These are phyloP conservation scores for Neofusicoccum parvum DNA, from an alignment of 2,329 filamentous ascomycete species.

Conservation along the genomic window DNA sequence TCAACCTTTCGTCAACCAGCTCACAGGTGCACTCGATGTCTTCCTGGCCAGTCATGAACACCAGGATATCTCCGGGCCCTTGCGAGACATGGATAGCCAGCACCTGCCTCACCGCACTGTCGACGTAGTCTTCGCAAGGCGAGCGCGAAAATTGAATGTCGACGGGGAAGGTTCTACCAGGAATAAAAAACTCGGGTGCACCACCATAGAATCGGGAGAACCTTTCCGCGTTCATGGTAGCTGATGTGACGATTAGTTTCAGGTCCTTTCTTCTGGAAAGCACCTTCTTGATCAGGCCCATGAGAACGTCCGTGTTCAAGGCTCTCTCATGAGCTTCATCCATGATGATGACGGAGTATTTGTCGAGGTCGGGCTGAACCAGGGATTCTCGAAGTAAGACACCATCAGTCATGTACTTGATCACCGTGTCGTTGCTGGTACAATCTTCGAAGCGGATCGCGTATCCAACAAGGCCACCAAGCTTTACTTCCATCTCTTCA, in stretches of 20 bases:
- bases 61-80: constrained; percentile 87
- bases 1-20: constrained; percentile 81
- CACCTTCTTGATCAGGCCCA: constrained; percentile 98
- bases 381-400: constrained; percentile 90
- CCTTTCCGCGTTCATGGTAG: constrained; percentile 96
- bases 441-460: constrained; percentile 98
- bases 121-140: constrained; percentile 96
- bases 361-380: constrained; percentile 88
- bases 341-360: constrained; percentile 99
- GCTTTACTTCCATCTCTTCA: constrained; percentile 94
- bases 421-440: constrained; percentile 90
- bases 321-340: constrained; percentile 98
- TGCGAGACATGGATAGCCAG: constrained; percentile 96
- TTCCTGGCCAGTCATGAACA: constrained; percentile 99
- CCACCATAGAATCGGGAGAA: constrained; percentile 97
- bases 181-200: constrained; percentile 94
- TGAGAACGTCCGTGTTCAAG: constrained; percentile 93
- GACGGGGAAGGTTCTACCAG: constrained; percentile 93
- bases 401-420: constrained; percentile 99
- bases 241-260: constrained; percentile 96
- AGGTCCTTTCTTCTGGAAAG: constrained; percentile 84
- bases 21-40: constrained; percentile 98
- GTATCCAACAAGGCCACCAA: constrained; percentile 89
- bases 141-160: constrained; percentile 95
- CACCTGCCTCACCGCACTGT: constrained; percentile 94